A percentile compares a stretch with the other conserved stretches of the same genome.
These are phyloP conservation scores for Diaporthe citrichinensis DNA, from an alignment of 2,329 filamentous ascomycete genomes.

Conservation along the genomic window DNA sequence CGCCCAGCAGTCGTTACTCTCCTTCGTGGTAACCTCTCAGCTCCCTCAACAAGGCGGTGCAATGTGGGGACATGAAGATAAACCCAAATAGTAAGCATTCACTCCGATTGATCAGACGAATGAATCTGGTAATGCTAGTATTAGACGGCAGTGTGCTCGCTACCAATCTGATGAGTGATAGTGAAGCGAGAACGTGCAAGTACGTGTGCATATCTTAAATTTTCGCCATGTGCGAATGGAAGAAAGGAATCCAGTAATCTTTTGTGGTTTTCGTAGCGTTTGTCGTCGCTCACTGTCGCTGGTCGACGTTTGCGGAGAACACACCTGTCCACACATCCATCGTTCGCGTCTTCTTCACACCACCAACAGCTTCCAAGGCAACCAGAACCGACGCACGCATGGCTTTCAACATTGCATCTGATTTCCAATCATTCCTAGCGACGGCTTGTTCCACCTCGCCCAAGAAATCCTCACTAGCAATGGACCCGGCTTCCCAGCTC, in stretches of 20 bases:
- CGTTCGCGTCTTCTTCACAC: conserved; percentile 50
- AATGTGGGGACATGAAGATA: neutral
- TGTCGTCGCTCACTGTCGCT: neutral
- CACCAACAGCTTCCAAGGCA: conserved; percentile 48
- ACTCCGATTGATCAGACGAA: neutral
- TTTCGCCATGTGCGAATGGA: neutral
- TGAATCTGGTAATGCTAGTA: neutral
- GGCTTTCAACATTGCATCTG: conserved; percentile 48
- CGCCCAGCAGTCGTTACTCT: neutral
- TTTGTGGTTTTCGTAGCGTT: neutral
- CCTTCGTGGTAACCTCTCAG: neutral
- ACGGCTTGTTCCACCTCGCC: conserved; percentile 51
- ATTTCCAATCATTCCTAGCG: conserved; percentile 45
- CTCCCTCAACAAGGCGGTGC: neutral
- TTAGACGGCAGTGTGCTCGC: neutral
- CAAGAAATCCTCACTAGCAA: conserved; percentile 50
- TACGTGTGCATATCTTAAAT: fast-evolving
- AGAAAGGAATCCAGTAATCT: fast-evolving
- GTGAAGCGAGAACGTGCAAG: neutral
- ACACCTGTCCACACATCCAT: conserved; percentile 59
- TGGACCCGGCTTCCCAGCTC: conserved; percentile 59
- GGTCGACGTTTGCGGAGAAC: neutral
- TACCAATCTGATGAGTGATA: neutral
- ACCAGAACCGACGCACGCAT: conserved; percentile 51
- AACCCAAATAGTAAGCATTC: neutral